Base-by-base conservation (phyloP, 306 rosid genomes). In the Vigna nakashimae region DNA sequence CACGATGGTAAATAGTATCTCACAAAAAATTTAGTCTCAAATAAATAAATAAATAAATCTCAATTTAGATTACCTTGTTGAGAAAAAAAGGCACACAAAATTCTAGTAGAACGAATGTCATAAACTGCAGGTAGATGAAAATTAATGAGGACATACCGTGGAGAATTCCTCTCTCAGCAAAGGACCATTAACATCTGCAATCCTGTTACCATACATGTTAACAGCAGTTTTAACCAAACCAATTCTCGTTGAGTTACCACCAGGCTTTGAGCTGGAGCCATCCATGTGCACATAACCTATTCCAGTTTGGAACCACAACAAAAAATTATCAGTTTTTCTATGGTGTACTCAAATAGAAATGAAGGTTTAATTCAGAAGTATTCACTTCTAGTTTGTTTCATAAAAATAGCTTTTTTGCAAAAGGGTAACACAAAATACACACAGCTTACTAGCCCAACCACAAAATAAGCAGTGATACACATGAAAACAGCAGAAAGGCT, bases 101-200 rank as follows among this genome's bases (percentile, higher is more conserved):
- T 26, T 26, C 3, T 26, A 26, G 26, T 63, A 65, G 30, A 38
- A 17, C 4, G 18, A 64, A 17, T n/a, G 69, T 0, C 28, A 26
- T 2, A 26, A 26, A 38, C 4, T 64, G 3, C 28, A 64, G 1
- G 49, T 10, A 38, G 30, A 64, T 9, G 34, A 65, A 42, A 16
- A 40, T 18, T 40, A 65, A 65, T 11, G 52, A 3, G 52, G 1
- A 42, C 71, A 42, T 65, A 66, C 71, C 53, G 0, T 66, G 12
- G 71, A 12, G 18, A 11, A 66, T 20, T 42, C n/a, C 10, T 5
- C 18, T 5, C 20, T 42, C 2, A 40, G n/a, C 4, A 16, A 18
- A 65, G 50, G 71, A 65, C 10, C 18, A 40, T 18, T 65, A 40
- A 65, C 71, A 18, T 65, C 71, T 42, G 53, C 2, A 66, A 66